phyloP scores from a whole-genome alignment of 2,329 filamentous ascomycete species.

The Aspergillus tubingensis region DNA sequence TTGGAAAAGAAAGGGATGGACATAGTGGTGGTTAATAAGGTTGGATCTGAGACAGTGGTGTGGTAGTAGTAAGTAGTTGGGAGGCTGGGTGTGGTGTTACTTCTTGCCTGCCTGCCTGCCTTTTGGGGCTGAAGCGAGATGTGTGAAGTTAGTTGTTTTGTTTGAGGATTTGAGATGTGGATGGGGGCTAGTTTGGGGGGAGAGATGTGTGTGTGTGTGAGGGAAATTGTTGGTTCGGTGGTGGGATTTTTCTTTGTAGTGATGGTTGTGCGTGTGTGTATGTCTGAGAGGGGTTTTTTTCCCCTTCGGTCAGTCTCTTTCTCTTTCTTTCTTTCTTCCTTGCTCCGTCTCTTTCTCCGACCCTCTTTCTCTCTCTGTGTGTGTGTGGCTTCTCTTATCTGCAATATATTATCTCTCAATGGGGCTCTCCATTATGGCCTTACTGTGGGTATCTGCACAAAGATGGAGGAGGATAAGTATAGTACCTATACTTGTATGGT shows the following conservation, averaged over 20 bases:
- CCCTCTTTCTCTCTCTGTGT: no score
- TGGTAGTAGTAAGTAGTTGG: neutral
- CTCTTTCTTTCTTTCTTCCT: neutral
- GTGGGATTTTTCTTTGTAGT: neutral
- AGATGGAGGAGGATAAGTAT: neutral
- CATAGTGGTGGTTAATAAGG: neutral
- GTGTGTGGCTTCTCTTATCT: no score
- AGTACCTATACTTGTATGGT: neutral
- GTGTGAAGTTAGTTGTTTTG: neutral
- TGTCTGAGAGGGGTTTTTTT: no score
- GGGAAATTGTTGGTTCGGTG: neutral
- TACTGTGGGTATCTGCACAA: neutral
- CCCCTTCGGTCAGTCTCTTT: neutral
- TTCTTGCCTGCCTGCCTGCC: neutral
- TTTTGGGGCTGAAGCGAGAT: neutral
- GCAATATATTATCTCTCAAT: neutral
- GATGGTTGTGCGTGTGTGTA: no score
- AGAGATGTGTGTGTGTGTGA: neutral
- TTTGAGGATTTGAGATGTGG: neutral
- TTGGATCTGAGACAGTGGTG: conserved; percentile 22
- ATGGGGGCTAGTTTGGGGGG: neutral
- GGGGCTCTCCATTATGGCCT: neutral
- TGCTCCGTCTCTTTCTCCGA: no score
- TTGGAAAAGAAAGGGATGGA: no score
- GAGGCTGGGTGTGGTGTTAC: neutral